phyloP scores from a whole-genome alignment of 768 basidiomycete genomes.

The Russula emetica region DNA sequence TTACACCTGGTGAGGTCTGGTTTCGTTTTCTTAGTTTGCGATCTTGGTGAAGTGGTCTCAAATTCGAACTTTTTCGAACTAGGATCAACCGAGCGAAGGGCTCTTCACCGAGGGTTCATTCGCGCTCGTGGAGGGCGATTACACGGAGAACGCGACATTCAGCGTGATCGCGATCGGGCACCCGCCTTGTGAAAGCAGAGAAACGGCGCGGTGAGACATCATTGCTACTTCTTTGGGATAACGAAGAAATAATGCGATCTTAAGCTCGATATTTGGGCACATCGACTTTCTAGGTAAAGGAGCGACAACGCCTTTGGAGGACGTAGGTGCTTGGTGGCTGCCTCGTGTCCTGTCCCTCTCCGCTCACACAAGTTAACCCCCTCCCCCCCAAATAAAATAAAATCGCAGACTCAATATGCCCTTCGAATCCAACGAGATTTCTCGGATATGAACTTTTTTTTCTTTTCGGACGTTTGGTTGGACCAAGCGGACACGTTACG shows the following conservation, averaged over 20 bases:
- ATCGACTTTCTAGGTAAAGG: conserved; percentile 97
- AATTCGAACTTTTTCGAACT: conserved; percentile 2
- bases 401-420: conserved; percentile 48
- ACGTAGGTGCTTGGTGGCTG: conserved; percentile 48
- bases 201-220: conserved; percentile 63
- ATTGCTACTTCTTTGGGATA: neutral
- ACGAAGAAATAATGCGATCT: neutral
- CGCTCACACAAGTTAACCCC: neutral
- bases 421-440: conserved; percentile 63
- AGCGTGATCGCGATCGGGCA: conserved; percentile 93
- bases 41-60: no score
- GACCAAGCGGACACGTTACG: conserved; percentile 80
- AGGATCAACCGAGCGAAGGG: conserved; percentile 91
- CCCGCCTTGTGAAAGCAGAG: conserved; percentile 90
- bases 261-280: conserved; percentile 80
- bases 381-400: neutral
- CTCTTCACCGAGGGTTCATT: conserved; percentile 95
- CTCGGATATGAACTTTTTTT: conserved; percentile 79
- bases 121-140: conserved; percentile 93
- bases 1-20: conserved; percentile 63
- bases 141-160: conserved; percentile 85
- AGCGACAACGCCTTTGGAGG: conserved; percentile 83
- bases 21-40: neutral
- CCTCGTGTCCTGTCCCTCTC: neutral
- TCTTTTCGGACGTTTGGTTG: conserved; percentile 94